These are phyloP conservation scores for Hirschfeldia incana DNA, from an alignment of 345 rosid species.

Conservation along the genomic window DNA sequence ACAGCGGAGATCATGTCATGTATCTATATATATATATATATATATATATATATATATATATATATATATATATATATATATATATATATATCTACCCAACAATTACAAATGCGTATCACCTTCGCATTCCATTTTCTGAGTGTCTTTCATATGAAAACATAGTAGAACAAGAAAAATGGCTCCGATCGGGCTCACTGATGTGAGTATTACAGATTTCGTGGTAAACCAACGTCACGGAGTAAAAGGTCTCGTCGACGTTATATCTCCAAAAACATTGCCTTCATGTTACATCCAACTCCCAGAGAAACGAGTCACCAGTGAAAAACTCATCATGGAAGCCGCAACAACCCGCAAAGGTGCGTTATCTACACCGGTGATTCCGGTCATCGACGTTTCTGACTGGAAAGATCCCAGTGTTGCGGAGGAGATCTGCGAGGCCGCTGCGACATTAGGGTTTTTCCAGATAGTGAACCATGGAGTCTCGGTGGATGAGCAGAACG, in stretches of 20 bases:
- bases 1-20: no score
- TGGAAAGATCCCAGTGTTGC: conserved; percentile 13
- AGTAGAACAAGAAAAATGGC: background rate
- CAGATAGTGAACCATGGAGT: conserved; percentile 32
- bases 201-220: conserved; percentile 37
- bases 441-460: conserved; percentile 15
- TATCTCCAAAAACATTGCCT: conserved; percentile 36
- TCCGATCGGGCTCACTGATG: background rate
- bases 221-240: conserved; percentile 42
- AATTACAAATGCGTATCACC: background rate
- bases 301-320: conserved; percentile 25
- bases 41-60: background rate
- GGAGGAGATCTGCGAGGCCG: conserved; percentile 15
- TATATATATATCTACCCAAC: background rate
- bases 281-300: conserved; percentile 39
- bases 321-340: conserved; percentile 2
- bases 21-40: background rate
- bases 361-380: background rate
- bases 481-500: conserved; percentile 21
- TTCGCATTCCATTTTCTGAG: background rate
- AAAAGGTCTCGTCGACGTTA: conserved; percentile 41
- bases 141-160: background rate
- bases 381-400: conserved; percentile 20
- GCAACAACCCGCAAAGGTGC: background rate
- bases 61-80: background rate